Evolutionary conservation across 2,329 filamentous ascomycete species (phyloP), one percentile per base, ranked within the genome.

Genomic region (Reticulascus tulasneorum): DNA sequence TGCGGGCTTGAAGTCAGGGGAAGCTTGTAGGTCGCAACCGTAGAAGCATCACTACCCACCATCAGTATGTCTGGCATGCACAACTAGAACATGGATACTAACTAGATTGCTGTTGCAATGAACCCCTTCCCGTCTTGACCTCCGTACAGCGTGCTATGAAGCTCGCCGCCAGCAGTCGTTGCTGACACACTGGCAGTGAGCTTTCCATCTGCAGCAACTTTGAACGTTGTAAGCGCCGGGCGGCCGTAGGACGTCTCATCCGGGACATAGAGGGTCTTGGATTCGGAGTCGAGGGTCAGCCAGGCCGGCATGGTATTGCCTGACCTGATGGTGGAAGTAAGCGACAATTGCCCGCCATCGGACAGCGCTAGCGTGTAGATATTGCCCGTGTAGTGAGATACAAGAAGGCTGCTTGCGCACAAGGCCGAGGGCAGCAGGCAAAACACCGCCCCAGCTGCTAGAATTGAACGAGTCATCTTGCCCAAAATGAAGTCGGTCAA

Each of bases 91-190:
- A 26, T n/a, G 4, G 12, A 24, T n/a, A 45, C 59, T 43, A 54
- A 70, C 67, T 70, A 71, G 47, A 68, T 56, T 3, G 65, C 60
- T 5, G 61, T 58, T 2, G 64, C 65, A 34, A 69, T 55, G 48
- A 66, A 71, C 5, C 59, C 47, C 30, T 54, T 54, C 10, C 63
- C 63, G 34, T 63, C 51, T 5, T 45, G 26, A 5, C 59, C 58
- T 4, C 62, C 65, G 23, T 62, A 71, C 6, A 67, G 46, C 1
- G 52, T 51, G 24, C 63, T 64, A 40, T 69, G 60, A 5, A 70
- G 59, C 34, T 61, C 59, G 6, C 60, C 61, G 8, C 62, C 61
- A 9, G 47, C 41, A 4, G 58, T 55, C 23, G 51, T 38, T n/a
- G 56, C 50, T 21, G 56, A 53, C 4, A 53, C 58, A 1, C 50